Evolutionary conservation across 2,329 filamentous ascomycete species (phyloP), one percentile per base, ranked within the genome.

Genomic region (Madurella fahalii): DNA sequence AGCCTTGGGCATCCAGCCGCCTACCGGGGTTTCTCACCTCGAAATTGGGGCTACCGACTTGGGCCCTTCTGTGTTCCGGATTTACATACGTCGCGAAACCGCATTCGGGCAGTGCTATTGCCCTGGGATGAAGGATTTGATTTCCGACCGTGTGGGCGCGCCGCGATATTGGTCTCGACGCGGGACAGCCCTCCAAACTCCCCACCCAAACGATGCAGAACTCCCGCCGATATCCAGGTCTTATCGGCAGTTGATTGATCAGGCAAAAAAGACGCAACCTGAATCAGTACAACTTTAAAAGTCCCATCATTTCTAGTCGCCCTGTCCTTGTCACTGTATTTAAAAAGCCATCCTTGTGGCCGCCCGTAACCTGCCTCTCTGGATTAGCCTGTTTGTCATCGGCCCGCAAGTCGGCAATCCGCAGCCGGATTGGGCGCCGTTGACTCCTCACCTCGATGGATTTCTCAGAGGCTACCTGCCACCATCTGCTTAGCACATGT

Each of bases 301-400:
- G 25, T 7, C 25, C 25, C 46, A 47, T 43, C 31, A 50, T n/a
- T 37, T 15, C 51, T 18, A 49, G 54, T 44, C 30, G 18, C 40
- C 42, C 41, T 43, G 47, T 53, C 54, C 46, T 40, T 53, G 50
- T 46, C 40, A 32, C 30, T 43, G n/a, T 43, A 15, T 32, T 41
- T 32, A 47, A 37, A 39, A 30, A 20, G 17, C 2, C 42, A 41
- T 51, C 15, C 16, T 30, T 17, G 40, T 13, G 41, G 46, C 41
- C 47, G 42, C n/a, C 50, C 20, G 31, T n/a, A n/a, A 45, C 32
- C 40, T 56, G 40, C 39, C 34, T 37, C 12, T 30, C 17, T 42
- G 37, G 50, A 58, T 55, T 47, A 50, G 56, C 47, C 56, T 55
- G 56, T 58, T 53, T 50, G 46, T 43, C 18, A 47, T 50, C 48